phyloP scores from a whole-genome alignment of 306 rosid species.

The Prunus fruticosa region DNA sequence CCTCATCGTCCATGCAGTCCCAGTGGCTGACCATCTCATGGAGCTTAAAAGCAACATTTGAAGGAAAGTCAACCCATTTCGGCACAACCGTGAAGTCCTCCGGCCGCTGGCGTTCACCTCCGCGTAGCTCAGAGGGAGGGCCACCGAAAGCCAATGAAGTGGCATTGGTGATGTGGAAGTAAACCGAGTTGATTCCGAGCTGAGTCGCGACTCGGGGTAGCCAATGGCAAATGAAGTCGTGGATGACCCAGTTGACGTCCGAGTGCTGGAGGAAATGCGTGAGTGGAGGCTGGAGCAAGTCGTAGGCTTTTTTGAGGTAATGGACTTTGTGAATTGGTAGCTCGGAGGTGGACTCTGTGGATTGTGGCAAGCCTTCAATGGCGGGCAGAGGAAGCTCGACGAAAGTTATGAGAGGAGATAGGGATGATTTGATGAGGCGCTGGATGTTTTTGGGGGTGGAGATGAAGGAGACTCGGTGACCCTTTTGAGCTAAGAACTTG shows the following conservation, averaged over 20 bases:
- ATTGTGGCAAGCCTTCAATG: slow-evolving; percentile 10
- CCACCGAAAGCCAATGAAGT: neutral
- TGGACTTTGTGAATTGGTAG: slow-evolving; percentile 11
- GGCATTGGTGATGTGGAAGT: neutral
- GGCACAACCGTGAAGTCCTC: slow-evolving; percentile 30
- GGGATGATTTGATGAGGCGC: neutral
- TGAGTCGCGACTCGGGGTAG: neutral
- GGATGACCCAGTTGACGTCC: slow-evolving; percentile 19
- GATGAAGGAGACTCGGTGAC: slow-evolving; percentile 26
- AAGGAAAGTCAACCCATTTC: no score
- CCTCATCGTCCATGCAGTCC: no score
- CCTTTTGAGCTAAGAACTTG: slow-evolving; percentile 28
- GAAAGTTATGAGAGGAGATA: neutral
- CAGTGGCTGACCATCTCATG: no score
- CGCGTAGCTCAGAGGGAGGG: neutral
- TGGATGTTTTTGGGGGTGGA: slow-evolving; percentile 32
- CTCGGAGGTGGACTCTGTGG: slow-evolving; percentile 29
- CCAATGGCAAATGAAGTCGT: slow-evolving; percentile 12
- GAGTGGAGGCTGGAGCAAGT: slow-evolving; percentile 10
- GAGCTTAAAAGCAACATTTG: no score
- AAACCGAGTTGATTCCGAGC: neutral
- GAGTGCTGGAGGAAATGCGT: neutral
- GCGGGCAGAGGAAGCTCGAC: slow-evolving; percentile 20
- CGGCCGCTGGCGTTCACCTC: neutral
- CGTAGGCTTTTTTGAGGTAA: slow-evolving; percentile 26